A percentile compares a stretch with the other conserved stretches of the same genome.
phyloP scores from a whole-genome alignment of 345 rosid species.

The Schrenkiella parvula region DNA sequence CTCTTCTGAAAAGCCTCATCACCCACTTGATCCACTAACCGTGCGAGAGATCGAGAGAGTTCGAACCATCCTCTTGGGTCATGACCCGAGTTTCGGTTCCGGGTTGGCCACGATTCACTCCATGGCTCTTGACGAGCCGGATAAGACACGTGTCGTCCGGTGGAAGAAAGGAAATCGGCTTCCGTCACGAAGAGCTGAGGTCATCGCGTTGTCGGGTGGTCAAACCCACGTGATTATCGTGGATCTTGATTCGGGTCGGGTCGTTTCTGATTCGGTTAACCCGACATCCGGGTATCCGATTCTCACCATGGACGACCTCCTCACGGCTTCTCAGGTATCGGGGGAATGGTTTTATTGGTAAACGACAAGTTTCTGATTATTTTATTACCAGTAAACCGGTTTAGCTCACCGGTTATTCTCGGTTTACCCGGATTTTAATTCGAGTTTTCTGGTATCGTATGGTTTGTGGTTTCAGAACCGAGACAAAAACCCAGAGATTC shows the following conservation, averaged over 20 bases:
- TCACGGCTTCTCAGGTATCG: neutral
- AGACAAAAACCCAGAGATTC: neutral
- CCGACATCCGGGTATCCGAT: slow-evolving; percentile 1
- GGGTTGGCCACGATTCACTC: neutral
- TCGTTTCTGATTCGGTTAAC: neutral
- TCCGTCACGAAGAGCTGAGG: neutral
- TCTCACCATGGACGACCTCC: neutral
- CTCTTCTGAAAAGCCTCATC: slow-evolving; percentile 1
- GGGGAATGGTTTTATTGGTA: neutral
- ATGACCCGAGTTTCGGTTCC: neutral
- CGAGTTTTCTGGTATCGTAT: neutral
- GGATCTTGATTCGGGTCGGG: slow-evolving; percentile 7
- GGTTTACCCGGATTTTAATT: neutral
- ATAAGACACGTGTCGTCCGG: neutral
- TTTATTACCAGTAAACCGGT: neutral
- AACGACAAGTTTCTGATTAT: neutral
- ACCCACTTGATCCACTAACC: slow-evolving; percentile 4
- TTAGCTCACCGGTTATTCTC: neutral
- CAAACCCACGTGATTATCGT: neutral
- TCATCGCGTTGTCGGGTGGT: neutral
- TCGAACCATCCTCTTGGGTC: neutral
- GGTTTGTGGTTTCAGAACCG: neutral
- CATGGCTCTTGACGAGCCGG: slow-evolving; percentile 9
- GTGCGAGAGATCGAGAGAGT: neutral
- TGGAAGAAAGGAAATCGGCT: neutral